These are phyloP conservation scores for Medicago arabica DNA, from an alignment of 306 rosid genomes.

Conservation along the genomic window DNA sequence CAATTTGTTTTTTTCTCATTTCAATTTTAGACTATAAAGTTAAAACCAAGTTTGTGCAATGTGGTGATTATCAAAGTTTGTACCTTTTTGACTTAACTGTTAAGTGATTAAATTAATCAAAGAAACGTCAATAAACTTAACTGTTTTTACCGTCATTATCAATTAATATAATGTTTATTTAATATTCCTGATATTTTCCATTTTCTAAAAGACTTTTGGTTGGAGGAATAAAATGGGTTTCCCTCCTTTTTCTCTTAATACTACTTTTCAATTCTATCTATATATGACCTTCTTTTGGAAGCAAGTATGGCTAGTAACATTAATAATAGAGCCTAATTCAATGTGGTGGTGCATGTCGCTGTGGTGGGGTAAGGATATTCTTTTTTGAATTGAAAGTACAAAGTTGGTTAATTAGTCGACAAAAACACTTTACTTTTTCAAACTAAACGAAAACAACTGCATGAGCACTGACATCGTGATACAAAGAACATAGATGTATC, in stretches of 20 bases:
- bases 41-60: no score
- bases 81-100: no score
- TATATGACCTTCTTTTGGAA: not conserved
- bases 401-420: constrained; percentile 14
- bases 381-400: constrained; percentile 33
- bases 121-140: no score
- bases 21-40: no score
- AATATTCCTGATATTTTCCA: not conserved
- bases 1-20: no score
- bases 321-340: not conserved
- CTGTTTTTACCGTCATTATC: no score
- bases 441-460: constrained; percentile 13
- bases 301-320: not conserved
- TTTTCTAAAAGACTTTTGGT: not conserved
- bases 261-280: constrained; percentile 1
- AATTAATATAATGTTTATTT: not conserved
- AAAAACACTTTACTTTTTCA: constrained; percentile 11
- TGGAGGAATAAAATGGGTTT: not conserved
- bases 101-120: no score
- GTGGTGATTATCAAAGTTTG: no score
- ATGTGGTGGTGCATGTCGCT: constrained; percentile 12
- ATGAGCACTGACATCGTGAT: constrained; percentile 1
- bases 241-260: not conserved
- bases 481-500: not conserved
- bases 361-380: constrained; percentile 40